phyloP scores from a whole-genome alignment of 805 yeast species.

The Candida fluviatilis region DNA sequence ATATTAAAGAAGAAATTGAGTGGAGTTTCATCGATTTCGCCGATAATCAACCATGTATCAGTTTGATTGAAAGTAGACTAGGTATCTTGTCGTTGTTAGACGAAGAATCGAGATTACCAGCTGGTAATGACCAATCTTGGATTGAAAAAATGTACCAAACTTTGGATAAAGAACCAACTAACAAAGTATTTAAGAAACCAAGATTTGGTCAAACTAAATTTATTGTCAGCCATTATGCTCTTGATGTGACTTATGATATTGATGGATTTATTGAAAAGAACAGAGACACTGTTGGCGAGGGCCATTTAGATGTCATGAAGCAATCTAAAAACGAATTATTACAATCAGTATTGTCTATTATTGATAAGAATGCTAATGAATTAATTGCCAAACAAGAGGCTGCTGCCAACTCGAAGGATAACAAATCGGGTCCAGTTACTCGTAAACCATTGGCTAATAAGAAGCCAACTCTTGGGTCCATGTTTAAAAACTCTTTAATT shows the following conservation, averaged over 20 bases:
- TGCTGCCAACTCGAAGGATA: constrained; percentile 17
- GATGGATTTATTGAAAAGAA: constrained; percentile 97
- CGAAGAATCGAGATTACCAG: constrained; percentile 92
- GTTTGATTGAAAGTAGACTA: constrained; percentile 80
- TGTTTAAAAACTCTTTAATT: constrained; percentile 86
- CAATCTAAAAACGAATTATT: constrained; percentile 65
- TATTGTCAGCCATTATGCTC: constrained; percentile 89
- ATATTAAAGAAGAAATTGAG: constrained; percentile 84
- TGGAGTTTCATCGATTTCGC: constrained; percentile 96
- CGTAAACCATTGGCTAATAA: constrained; percentile 40
- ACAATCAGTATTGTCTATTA: constrained; percentile 56
- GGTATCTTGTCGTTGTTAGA: constrained; percentile 88
- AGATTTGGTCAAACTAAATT: constrained; percentile 91
- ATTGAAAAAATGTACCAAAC: constrained; percentile 84
- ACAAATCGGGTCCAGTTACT: constrained; percentile 19
- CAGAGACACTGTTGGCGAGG: constrained; percentile 96
- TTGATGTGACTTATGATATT: constrained; percentile 85
- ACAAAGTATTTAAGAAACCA: constrained; percentile 82
- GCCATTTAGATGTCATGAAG: constrained; percentile 81
- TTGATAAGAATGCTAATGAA: constrained; percentile 55
- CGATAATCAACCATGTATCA: constrained; percentile 96
- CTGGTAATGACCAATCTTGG: constrained; percentile 93
- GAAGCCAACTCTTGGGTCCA: constrained; percentile 92
- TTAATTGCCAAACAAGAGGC: constrained; percentile 37
- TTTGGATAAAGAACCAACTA: constrained; percentile 72